Evolutionary conservation across 371 early-diverging fungal genomes (phyloP), one percentile per base, ranked within the genome.

Genomic region (Sporodiniella umbellata): DNA sequence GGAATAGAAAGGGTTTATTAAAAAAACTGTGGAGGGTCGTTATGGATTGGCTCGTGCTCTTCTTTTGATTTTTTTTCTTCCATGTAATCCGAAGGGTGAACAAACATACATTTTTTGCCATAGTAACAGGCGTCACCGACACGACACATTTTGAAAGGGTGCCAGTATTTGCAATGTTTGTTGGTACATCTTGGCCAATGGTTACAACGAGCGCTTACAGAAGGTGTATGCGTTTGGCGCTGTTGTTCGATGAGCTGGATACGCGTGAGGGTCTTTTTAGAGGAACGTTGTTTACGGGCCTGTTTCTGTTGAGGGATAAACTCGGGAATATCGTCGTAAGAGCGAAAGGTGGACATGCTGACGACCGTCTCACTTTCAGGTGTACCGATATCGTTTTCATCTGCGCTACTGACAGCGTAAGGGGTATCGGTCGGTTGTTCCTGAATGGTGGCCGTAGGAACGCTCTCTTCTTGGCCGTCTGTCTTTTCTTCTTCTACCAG

Each of bases 101-200:
- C 65, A 49, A 76, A 79, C 60, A 70, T 70, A 53, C 80, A 79
- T 31, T 69, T 72, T 15, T 75, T 64, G 4, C 74, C 75, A 45
- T 72, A 79, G 8, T 51, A 39, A 44, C 80, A 80, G 39, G 51
- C 50, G 25, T 72, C 77, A 35, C 72, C 73, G 45, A 63, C 68
- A 26, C 75, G 75, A 59, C 80, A 80, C 8, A 56, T 62, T 25
- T 56, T 62, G 11, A 60, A 61, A 37, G 81, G 79, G 31, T 81
- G 81, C 14, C 58, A 64, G 57, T 71, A 81, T 42, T 81, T 81
- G 67, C 81, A 81, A 43, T 76, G 71, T 50, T 78, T 77, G 64
- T 81, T 81, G 24, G 79, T 81, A 51, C 81, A 81, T 39, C 58
- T 55, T 4, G 81, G 81, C 81, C 81, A 80, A 49, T 70, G 78